Evolutionary conservation across 139 green algal species (phyloP).

Genomic region (Tetradesmus obliquus): DNA sequence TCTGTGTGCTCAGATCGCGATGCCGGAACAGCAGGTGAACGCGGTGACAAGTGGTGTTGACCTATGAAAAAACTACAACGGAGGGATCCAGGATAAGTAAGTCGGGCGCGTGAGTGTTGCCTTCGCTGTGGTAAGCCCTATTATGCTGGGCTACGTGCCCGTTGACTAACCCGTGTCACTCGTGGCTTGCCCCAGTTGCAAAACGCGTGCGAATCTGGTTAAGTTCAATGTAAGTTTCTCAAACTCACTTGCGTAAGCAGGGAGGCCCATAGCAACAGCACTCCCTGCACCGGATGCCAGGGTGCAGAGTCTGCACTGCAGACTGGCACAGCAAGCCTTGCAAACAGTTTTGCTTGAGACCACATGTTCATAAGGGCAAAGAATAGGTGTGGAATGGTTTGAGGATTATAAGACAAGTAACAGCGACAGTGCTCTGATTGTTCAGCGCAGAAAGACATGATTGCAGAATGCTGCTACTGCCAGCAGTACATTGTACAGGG

Average conservation of each 20-base stretch:
- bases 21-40: not conserved
- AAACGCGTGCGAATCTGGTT: not conserved
- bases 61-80: not conserved
- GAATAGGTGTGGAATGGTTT: too few species aligned
- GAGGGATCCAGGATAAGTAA: not conserved
- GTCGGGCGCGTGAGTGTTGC: not conserved
- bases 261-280: not conserved
- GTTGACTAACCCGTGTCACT: constrained; percentile 5
- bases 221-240: not conserved
- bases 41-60: not conserved
- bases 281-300: not conserved
- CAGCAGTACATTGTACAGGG: not conserved
- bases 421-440: too few species aligned
- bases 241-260: too few species aligned
- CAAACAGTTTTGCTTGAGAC: not conserved
- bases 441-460: not conserved
- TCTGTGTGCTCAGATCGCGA: not conserved
- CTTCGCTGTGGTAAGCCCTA: too few species aligned
- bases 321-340: not conserved
- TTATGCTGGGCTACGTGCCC: not conserved
- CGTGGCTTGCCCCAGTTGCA: not conserved
- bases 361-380: not conserved
- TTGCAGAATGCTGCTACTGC: not conserved
- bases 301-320: not conserved
- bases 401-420: too few species aligned